phyloP scores from a whole-genome alignment of 139 green algal species.

The Tetratostichococcus sp. region DNA sequence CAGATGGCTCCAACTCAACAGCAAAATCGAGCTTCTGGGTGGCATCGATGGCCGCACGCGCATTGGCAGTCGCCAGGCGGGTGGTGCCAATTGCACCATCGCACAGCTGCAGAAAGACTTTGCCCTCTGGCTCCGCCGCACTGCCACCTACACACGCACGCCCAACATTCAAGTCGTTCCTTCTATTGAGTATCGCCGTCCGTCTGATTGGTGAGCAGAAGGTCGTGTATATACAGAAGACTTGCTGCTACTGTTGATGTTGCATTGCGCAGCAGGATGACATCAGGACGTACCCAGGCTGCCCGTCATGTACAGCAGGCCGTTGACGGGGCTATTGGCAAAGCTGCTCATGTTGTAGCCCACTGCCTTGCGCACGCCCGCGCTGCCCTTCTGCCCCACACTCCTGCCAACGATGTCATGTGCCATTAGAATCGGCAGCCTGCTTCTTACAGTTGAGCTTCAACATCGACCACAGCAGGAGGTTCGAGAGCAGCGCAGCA shows the following conservation, averaged over 20 bases:
- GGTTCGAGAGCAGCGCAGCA: no score
- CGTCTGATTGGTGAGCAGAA: no score
- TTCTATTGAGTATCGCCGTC: no score
- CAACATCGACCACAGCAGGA: no score
- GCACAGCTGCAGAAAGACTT: conserved; percentile 60
- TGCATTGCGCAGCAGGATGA: neutral
- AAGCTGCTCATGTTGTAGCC: conserved; percentile 6
- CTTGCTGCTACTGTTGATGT: no score
- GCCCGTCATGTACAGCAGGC: conserved; percentile 72
- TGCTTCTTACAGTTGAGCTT: no score
- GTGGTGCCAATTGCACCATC: conserved; percentile 67
- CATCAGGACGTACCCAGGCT: conserved; percentile 29
- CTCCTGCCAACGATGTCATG: neutral
- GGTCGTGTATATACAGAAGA: no score
- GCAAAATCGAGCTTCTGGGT: conserved; percentile 40
- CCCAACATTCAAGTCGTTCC: neutral
- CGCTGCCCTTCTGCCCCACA: neutral
- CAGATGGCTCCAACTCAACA: conserved; percentile 5
- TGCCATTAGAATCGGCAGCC: no score
- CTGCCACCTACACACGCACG: neutral
- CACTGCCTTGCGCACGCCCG: neutral
- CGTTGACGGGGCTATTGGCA: conserved; percentile 55
- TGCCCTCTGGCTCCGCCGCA: conserved; percentile 31
- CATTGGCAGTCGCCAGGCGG: conserved; percentile 49
- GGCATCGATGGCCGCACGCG: conserved; percentile 37